These are phyloP conservation scores for Tetrahymena thermophila DNA, from an alignment of 73 alveolate genomes.

Conservation along the genomic window DNA sequence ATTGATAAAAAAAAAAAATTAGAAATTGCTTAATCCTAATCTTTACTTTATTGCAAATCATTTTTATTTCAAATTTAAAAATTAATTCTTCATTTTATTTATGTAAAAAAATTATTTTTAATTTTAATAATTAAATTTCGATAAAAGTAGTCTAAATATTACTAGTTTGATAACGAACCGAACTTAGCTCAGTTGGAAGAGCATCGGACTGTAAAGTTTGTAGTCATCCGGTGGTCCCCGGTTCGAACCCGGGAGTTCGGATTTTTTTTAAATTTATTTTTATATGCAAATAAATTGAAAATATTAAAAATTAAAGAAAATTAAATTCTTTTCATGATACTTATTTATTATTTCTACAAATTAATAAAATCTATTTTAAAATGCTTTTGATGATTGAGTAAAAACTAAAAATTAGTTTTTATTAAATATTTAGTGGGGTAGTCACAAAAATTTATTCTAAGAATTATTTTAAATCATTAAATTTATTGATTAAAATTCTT, in stretches of 20 bases:
- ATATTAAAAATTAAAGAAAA: neutral
- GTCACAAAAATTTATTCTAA: too few relatives aligned
- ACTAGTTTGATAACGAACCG: neutral
- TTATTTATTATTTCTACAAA: too few relatives aligned
- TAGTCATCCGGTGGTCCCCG: conserved; percentile 8
- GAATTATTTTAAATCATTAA: too few relatives aligned
- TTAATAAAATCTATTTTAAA: too few relatives aligned
- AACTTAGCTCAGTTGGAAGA: conserved; percentile 3
- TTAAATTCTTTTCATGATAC: too few relatives aligned
- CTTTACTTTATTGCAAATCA: too few relatives aligned
- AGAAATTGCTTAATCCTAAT: too few relatives aligned
- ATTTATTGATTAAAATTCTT: too few relatives aligned
- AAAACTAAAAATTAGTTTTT: too few relatives aligned
- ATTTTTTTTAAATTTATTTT: neutral
- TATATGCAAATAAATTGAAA: neutral
- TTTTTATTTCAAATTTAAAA: neutral
- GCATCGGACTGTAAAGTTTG: conserved; percentile 2
- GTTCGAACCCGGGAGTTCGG: conserved; percentile 8
- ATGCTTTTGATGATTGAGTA: too few relatives aligned
- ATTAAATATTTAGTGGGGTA: too few relatives aligned
- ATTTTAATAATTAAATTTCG: neutral
- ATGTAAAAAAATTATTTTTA: neutral
- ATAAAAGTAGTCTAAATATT: neutral
- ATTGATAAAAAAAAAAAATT: too few relatives aligned
- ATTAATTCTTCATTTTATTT: neutral